Percentiles rank a stretch among this genome's conserved stretches.
Evolutionary conservation across 2,329 filamentous ascomycete species (phyloP).

Genomic region (Herpotrichia juniperi): DNA sequence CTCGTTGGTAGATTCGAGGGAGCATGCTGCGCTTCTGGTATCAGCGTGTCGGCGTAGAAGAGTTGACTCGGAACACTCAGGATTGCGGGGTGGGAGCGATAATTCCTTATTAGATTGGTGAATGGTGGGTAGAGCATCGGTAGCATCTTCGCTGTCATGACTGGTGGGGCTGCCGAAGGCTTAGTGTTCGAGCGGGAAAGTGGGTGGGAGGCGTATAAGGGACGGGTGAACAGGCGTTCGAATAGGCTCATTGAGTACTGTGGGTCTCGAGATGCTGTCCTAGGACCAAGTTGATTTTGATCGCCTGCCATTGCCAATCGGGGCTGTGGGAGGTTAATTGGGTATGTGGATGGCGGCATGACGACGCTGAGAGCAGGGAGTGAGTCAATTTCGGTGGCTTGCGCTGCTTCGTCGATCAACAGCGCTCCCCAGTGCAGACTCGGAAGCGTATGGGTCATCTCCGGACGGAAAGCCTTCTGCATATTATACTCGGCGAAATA

Average conservation of each 20-base stretch:
- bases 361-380: constrained; percentile 50
- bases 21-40: constrained; percentile 43
- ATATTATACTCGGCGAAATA: constrained; percentile 44
- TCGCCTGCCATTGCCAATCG: constrained; percentile 55
- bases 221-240: constrained; percentile 47
- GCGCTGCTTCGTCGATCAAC: constrained; percentile 54
- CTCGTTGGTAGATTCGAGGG: constrained; percentile 32
- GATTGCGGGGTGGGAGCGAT: constrained; percentile 55
- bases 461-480: constrained; percentile 36
- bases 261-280: constrained; percentile 42
- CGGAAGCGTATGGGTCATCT: constrained; percentile 8
- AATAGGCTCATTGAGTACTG: constrained; percentile 48
- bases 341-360: constrained; percentile 38
- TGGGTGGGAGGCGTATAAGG: constrained; percentile 49
- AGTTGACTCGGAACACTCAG: constrained; percentile 48
- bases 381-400: constrained; percentile 52
- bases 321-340: constrained; percentile 30
- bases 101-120: constrained; percentile 52
- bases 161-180: constrained; percentile 29
- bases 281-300: constrained; percentile 52
- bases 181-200: constrained; percentile 42
- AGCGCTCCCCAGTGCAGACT: constrained; percentile 51
- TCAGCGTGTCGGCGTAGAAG: constrained; percentile 54
- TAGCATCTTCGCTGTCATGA: constrained; percentile 39
- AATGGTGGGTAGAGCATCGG: constrained; percentile 53